These are phyloP conservation scores for Entonaema liquescens DNA, from an alignment of 495 filamentous ascomycete species.

Conservation along the genomic window DNA sequence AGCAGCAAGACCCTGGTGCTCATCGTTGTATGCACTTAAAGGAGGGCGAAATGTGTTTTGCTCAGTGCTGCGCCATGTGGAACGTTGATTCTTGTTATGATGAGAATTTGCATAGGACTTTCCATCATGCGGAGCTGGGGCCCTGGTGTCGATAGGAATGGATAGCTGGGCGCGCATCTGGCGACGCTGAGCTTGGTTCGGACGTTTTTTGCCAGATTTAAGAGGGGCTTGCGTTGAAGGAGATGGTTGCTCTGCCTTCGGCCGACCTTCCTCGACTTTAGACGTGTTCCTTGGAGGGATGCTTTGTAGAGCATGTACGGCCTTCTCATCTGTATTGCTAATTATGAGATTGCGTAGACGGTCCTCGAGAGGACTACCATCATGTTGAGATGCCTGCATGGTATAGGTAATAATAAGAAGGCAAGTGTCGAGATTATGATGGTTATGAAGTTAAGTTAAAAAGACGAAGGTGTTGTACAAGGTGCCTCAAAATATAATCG, in stretches of 20 bases:
- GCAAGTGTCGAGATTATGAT: background rate
- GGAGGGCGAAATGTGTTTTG: constrained; percentile 6
- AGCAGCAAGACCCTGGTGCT: constrained; percentile 10
- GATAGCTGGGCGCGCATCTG: constrained; percentile 62
- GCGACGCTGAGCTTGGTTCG: constrained; percentile 64
- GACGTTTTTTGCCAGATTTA: constrained; percentile 52
- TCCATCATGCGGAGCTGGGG: constrained; percentile 32
- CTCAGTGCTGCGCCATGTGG: constrained; percentile 20
- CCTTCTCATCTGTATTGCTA: constrained; percentile 36
- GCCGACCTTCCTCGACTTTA: constrained; percentile 6
- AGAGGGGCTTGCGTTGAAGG: constrained; percentile 19
- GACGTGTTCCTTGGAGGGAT: background rate
- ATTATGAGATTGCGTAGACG: constrained; percentile 56
- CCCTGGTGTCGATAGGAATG: constrained; percentile 58
- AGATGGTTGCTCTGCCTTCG: constrained; percentile 11
- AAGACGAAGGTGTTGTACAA: background rate
- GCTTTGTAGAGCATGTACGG: background rate
- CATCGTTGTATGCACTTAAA: constrained; percentile 2
- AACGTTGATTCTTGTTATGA: constrained; percentile 35
- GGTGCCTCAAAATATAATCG: background rate
- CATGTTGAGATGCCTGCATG: constrained; percentile 41
- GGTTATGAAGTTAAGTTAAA: background rate
- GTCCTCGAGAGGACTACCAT: constrained; percentile 48
- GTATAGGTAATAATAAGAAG: constrained; percentile 6
- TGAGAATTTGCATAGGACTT: constrained; percentile 37